Evolutionary conservation across 1,284 basidiomycete species (phyloP), one percentile per base, ranked within the genome.

Genomic region (Vanrija pseudolonga): DNA sequence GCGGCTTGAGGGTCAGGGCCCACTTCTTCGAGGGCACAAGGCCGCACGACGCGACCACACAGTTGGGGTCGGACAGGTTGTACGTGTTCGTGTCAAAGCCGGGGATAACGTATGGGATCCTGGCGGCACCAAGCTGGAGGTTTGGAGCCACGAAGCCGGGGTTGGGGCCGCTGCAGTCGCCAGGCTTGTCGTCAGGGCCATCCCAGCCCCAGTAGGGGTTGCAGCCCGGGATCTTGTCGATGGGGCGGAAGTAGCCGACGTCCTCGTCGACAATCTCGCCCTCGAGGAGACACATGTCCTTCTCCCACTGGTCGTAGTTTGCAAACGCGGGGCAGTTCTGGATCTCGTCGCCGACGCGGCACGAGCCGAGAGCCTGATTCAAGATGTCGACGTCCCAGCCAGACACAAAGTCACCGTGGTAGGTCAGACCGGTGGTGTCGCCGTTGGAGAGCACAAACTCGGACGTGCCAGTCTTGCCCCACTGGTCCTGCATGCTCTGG

Each of bases 341-440:
- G 20, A 20, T 14, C n/a, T 36, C 14, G 4, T 22, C 19, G 7
- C 6, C 11, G 45, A 36, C 18, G 2, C 17, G 5, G 19, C 45
- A 46, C 5, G 28, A 37, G 18, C 8, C 24, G 36, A 14, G 50
- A 43, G 32, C 57, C 61, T 39, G 62, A 57, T 8, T 67, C 64
- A 14, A 9, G 20, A 50, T 11, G 15, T 43, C 28, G 17, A 18
- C 26, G 28, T 50, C 28, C 49, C 49, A 50, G 22, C 69, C 69
- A 26, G 66, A 62, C 39, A 60, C 44, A 55, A 69, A 69, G 44
- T 71, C 69, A 5, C 63, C 69, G 46, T 71, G 69, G 55, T 60
- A 70, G 9, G 58, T 55, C 14, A 53, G 48, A 18, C 70, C 70
- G 2, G 56, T 57, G 39, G 57, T 56, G 49, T 72, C 70, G 18